A percentile compares a stretch with the other conserved stretches of the same genome.
Evolutionary conservation across 768 basidiomycete genomes (phyloP).

Genomic region (Roridomyces roridus): DNA sequence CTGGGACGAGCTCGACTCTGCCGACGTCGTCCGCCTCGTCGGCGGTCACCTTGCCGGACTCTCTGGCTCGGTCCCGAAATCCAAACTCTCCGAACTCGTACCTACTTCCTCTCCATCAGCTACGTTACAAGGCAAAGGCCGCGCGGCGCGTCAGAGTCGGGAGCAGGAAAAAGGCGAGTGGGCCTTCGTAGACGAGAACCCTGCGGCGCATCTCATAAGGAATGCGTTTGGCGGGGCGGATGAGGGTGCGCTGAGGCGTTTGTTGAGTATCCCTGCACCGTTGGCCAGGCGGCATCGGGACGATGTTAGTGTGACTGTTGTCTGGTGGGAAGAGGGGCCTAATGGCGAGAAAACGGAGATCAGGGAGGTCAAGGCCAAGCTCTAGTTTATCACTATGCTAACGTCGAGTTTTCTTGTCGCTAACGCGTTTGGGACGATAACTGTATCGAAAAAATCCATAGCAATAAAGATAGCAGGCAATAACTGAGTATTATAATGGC

Average conservation of each 20-base stretch:
- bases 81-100: slow-evolving; percentile 59
- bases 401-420: background rate
- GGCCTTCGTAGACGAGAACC: slow-evolving; percentile 81
- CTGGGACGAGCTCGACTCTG: slow-evolving; percentile 79
- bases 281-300: slow-evolving; percentile 80
- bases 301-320: slow-evolving; percentile 84
- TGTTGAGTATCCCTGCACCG: slow-evolving; percentile 86
- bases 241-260: slow-evolving; percentile 55
- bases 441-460: too few species aligned
- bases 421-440: background rate
- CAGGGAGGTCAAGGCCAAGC: slow-evolving; percentile 51
- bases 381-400: slow-evolving; percentile 45
- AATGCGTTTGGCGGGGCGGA: slow-evolving; percentile 94
- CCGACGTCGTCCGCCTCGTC: slow-evolving; percentile 88
- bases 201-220: slow-evolving; percentile 83
- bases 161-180: slow-evolving; percentile 56
- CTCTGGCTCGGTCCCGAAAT: slow-evolving; percentile 67
- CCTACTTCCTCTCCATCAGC: slow-evolving; percentile 49
- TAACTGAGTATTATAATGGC: background rate
- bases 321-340: slow-evolving; percentile 74
- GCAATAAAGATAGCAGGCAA: background rate
- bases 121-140: slow-evolving; percentile 58
- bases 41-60: slow-evolving; percentile 80
- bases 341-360: slow-evolving; percentile 44
- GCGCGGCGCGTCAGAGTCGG: slow-evolving; percentile 37